phyloP scores from a whole-genome alignment of 306 rosid species.

The Vigna angularis region DNA sequence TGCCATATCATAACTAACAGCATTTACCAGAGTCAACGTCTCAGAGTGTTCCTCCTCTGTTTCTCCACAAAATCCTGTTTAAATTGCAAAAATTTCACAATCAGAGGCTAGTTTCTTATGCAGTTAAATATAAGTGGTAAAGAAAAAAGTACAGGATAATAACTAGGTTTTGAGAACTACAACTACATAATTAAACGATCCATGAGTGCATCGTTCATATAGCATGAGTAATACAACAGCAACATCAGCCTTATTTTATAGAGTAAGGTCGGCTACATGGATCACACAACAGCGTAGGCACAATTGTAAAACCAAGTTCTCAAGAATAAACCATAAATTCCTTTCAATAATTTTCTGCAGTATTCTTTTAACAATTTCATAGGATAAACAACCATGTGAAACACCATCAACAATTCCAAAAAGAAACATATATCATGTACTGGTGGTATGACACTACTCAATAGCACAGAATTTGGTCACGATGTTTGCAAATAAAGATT shows the following conservation, averaged over 20 bases:
- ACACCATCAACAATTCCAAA: conserved; percentile 21
- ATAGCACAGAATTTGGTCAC: background rate
- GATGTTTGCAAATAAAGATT: background rate
- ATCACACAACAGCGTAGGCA: background rate
- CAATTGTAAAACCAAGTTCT: background rate
- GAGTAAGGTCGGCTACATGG: background rate
- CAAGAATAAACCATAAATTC: background rate
- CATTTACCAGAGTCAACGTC: conserved; percentile 73
- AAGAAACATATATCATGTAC: conserved; percentile 11
- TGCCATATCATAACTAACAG: conserved; percentile 93
- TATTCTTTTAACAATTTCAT: background rate
- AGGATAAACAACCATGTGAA: background rate
- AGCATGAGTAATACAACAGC: background rate
- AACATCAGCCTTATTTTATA: too few species aligned
- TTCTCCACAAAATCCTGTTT: conserved; percentile 94
- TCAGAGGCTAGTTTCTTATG: conserved; percentile 18
- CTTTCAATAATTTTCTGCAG: background rate
- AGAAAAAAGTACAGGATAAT: conserved; percentile 4
- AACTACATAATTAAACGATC: conserved; percentile 16
- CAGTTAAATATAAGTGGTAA: conserved; percentile 10
- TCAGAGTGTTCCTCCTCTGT: conserved; percentile 87
- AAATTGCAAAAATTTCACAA: conserved; percentile 39
- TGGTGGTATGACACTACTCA: conserved; percentile 23
- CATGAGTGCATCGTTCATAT: conserved; percentile 4
- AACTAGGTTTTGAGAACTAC: conserved; percentile 26